Evolutionary conservation across 176 grass and related monocot genomes (phyloP).

Genomic region (Cymbopogon citratus): DNA sequence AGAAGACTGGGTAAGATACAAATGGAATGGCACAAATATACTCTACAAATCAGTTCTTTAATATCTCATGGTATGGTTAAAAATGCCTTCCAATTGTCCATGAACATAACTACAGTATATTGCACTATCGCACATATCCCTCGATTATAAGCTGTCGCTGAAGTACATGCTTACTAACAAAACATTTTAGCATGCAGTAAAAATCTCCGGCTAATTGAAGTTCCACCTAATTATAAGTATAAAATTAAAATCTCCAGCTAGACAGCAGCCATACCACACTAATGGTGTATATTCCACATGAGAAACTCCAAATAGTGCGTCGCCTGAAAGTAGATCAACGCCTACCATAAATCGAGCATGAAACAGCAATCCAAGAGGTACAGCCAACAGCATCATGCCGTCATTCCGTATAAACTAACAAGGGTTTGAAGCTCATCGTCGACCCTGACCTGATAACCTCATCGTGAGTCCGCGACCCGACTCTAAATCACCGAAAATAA

Average conservation of each 20-base stretch:
- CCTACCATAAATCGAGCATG: neutral
- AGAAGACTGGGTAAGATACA: slow-evolving; percentile 21
- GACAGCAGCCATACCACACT: neutral
- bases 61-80: neutral
- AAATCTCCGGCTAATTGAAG: neutral
- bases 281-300: too few relatives aligned
- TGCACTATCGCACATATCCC: neutral
- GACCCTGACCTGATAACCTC: neutral
- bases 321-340: slow-evolving; percentile 1
- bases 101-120: neutral
- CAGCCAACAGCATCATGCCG: neutral
- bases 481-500: slow-evolving; percentile 24
- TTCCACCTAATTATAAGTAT: neutral
- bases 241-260: neutral
- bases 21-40: neutral
- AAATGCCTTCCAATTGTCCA: neutral
- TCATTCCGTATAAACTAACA: neutral
- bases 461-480: slow-evolving; percentile 25
- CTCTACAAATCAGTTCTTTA: neutral
- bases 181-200: neutral
- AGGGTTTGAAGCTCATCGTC: neutral
- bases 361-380: neutral
- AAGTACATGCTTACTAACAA: neutral
- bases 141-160: neutral
- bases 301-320: neutral